A percentile compares a stretch with the other conserved stretches of the same genome.
Evolutionary conservation across 2,329 filamentous ascomycete genomes (phyloP).

Genomic region (Tolypocladium ophioglossoides): DNA sequence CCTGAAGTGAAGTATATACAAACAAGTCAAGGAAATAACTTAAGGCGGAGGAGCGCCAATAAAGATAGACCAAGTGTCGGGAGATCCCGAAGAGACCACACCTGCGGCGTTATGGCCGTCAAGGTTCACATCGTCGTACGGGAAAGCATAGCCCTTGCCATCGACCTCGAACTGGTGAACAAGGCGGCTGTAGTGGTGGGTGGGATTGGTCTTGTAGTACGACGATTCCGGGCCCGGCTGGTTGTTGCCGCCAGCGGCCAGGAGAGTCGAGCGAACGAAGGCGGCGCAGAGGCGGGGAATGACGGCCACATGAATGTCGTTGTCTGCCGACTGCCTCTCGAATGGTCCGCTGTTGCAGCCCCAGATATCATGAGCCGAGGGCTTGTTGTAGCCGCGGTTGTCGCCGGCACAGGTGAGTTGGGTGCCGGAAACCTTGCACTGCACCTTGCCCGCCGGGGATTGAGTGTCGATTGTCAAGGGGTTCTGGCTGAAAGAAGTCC

Average conservation of each 20-base stretch:
- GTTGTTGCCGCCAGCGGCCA: conserved; percentile 33
- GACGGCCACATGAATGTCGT: conserved; percentile 28
- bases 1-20: too few relatives aligned
- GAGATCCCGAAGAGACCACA: conserved; percentile 14
- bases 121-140: conserved; percentile 58
- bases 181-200: conserved; percentile 47
- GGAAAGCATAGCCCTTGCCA: conserved; percentile 52
- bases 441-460: conserved; percentile 23
- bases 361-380: conserved; percentile 35
- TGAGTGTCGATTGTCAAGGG: conserved; percentile 34
- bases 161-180: conserved; percentile 51
- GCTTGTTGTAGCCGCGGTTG: conserved; percentile 31
- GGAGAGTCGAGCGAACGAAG: conserved; percentile 35
- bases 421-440: conserved; percentile 25
- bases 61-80: conserved; percentile 17
- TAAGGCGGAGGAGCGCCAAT: conserved; percentile 11
- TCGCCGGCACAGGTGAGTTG: conserved; percentile 28
- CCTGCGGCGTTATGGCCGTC: conserved; percentile 41
- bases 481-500: conserved; percentile 26
- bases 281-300: conserved; percentile 39
- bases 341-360: conserved; percentile 40
- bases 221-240: conserved; percentile 28
- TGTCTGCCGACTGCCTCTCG: conserved; percentile 23
- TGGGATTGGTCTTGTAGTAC: conserved; percentile 37
- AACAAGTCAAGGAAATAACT: neutral